Base-by-base conservation (phyloP, 441 rosid species). In the Mallotus repandus region DNA sequence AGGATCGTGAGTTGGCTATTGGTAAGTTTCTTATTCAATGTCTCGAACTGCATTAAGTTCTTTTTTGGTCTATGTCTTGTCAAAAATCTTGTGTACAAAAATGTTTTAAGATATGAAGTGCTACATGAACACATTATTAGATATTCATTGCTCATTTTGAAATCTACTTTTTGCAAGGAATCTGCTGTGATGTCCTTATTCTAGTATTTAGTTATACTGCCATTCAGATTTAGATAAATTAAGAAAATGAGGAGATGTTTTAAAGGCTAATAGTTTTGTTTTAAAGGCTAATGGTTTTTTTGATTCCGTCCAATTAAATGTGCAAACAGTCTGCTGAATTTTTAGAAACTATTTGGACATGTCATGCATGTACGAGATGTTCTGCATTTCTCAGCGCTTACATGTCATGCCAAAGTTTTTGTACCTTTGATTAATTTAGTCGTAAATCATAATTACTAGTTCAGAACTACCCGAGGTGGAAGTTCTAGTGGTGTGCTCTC, bases 1-100 rank as follows among this genome's bases (percentile, higher is more conserved):
- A 77, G 41, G 91, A 86, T 77, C 86, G 85, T 38, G 88, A 86
- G 62, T 72, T 89, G 82, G 89, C 89, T 13, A 55, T 83, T 65
- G 92, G 92, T 87, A 74, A 71, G 88, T 79, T 68, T 66, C 54
- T 29, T 16, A 52, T 46, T 53, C 46, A 21, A 15, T 61, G 25
- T 46, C 57, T 70, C 15, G 14, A 32, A 32, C n/a, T 65, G 18
- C 49, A 12, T 74, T 14, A 19, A 14, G 15, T 35, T 38, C 46
- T 62, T 15, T 13, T 52, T 8, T 41, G 22, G 22, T 22, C 10
- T 12, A 16, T 8, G 15, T 38, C 50, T 32, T 9, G 10, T 69
- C 1, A 45, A 45, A 43, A 16, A 0, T 48, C n/a, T 48, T 25
- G n/a, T 66, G 19, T 25, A 54, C 12, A 8, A 45, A 63, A 43